phyloP scores from a whole-genome alignment of 345 rosid genomes.

The Aegle marmelos region DNA sequence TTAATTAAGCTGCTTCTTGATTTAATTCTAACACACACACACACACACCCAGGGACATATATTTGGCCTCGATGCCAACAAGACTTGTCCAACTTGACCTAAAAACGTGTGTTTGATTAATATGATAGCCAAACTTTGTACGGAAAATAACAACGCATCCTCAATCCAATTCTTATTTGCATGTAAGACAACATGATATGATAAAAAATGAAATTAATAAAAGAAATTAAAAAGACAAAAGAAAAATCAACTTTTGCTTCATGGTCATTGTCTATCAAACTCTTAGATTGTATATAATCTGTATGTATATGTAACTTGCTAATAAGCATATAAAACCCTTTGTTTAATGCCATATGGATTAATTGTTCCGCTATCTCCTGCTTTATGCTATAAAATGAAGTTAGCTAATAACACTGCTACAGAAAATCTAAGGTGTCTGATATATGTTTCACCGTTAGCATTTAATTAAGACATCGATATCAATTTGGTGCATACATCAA shows the following conservation, averaged over 20 bases:
- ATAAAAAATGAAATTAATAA: no score
- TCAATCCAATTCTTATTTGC: background rate
- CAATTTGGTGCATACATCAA: background rate
- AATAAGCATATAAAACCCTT: background rate
- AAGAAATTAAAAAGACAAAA: no score
- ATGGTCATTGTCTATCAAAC: background rate
- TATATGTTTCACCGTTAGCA: background rate
- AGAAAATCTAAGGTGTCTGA: background rate
- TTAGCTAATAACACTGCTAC: background rate
- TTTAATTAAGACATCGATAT: background rate
- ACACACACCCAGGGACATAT: background rate
- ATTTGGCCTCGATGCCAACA: constrained; percentile 32
- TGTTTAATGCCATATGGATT: background rate
- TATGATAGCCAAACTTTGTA: constrained; percentile 29
- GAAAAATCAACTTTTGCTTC: background rate
- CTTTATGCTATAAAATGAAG: background rate
- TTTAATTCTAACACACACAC: constrained; percentile 12
- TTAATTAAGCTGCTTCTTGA: background rate
- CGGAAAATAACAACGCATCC: background rate
- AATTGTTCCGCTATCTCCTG: background rate
- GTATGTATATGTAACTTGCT: background rate
- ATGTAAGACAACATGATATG: background rate
- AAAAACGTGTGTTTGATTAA: constrained; percentile 25
- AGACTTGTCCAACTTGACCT: constrained; percentile 39
- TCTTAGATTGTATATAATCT: background rate